Conservation (phyloP, 2,329 filamentous ascomycete genomes). For the Stylonectria norvegica region DNA sequence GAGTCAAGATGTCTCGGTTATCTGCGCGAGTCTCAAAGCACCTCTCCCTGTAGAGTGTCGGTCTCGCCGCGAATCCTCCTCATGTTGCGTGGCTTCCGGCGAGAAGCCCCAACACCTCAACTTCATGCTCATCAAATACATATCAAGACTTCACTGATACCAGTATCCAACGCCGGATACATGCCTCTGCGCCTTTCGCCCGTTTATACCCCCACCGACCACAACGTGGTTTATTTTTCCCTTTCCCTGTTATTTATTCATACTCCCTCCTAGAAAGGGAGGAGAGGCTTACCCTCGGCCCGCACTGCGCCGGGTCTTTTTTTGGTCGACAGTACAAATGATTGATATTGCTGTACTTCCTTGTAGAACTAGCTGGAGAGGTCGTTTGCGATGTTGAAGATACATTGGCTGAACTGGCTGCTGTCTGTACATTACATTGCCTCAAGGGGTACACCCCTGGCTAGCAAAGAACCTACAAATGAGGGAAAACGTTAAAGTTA, state of each 20-base stretch:
- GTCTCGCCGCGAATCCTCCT: not conserved
- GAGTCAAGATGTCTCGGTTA: conserved; percentile 20
- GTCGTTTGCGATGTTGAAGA: conserved; percentile 12
- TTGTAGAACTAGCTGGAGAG: conserved; percentile 27
- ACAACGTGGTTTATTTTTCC: conserved; percentile 15
- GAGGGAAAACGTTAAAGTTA: conserved; percentile 26
- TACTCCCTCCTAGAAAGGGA: conserved; percentile 5
- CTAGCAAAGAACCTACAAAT: conserved; percentile 28
- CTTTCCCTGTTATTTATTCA: conserved; percentile 24
- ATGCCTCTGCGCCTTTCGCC: conserved; percentile 22
- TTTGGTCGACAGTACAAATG: conserved; percentile 22
- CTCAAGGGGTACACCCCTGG: conserved; percentile 10
- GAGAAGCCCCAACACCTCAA: not conserved
- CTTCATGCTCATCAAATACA: not conserved
- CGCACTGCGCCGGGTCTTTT: conserved; percentile 17
- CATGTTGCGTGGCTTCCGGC: not conserved
- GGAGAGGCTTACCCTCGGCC: conserved; percentile 19
- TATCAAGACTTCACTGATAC: conserved; percentile 22
- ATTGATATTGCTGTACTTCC: conserved; percentile 24
- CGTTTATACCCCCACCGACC: conserved; percentile 26
- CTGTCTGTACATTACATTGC: conserved; percentile 25
- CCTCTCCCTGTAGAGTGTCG: not conserved
- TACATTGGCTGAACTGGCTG: conserved; percentile 16
- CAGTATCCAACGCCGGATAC: conserved; percentile 26
- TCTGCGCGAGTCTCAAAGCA: conserved; percentile 10